Evolutionary conservation across 192 early-diverging fungal genomes (phyloP).

Genomic region (Coemansia sp.): DNA sequence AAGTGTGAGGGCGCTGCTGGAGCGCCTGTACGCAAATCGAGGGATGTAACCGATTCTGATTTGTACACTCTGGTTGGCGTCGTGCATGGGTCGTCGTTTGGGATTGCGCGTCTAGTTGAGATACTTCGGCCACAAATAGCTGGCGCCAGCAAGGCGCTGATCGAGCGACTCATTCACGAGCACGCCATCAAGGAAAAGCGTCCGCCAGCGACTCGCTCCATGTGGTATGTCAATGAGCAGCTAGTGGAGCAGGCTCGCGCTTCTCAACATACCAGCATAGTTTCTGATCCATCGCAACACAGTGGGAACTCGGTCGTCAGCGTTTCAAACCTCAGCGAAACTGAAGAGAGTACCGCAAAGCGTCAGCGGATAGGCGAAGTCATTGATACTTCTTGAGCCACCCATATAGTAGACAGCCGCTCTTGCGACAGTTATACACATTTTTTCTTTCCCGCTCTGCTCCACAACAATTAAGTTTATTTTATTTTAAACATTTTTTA

Average conservation of each 20-base stretch:
- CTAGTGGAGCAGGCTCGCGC: conserved; percentile 20
- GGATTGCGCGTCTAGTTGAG: conserved; percentile 38
- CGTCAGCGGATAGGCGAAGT: conserved; percentile 20
- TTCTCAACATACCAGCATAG: neutral
- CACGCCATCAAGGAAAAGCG: conserved; percentile 54
- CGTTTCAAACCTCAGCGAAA: neutral
- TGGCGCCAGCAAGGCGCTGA: conserved; percentile 42
- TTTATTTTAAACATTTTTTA: neutral
- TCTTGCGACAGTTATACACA: neutral
- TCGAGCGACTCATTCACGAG: conserved; percentile 50
- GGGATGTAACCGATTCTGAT: conserved; percentile 31
- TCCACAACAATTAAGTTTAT: no score
- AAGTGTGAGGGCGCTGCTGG: conserved; percentile 4
- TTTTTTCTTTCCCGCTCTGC: neutral
- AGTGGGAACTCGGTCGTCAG: neutral
- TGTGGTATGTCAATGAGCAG: conserved; percentile 45
- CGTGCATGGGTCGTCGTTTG: conserved; percentile 51
- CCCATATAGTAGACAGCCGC: neutral
- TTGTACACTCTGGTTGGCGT: conserved; percentile 22
- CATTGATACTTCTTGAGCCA: neutral
- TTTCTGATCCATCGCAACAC: neutral
- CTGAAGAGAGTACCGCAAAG: conserved; percentile 10
- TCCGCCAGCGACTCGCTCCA: conserved; percentile 23
- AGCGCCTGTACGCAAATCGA: conserved; percentile 14
- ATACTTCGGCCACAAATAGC: conserved; percentile 33